Percentiles rank a stretch among this genome's conserved stretches.
Conservation (phyloP, 2,329 filamentous ascomycete genomes). For the Colletotrichum eremochloae region DNA sequence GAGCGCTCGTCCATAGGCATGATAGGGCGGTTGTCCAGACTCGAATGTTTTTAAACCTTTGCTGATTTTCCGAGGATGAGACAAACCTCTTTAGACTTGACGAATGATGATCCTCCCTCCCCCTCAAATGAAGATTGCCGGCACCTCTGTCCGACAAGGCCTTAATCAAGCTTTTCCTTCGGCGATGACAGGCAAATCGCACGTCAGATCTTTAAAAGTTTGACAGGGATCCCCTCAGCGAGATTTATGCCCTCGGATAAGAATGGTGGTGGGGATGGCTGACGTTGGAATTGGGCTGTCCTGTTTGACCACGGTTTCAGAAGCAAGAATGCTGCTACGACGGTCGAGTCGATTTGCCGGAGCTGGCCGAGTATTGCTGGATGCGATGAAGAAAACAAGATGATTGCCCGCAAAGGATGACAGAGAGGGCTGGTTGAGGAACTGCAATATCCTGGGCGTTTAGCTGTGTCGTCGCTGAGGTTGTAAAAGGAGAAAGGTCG, state of each 20-base stretch:
- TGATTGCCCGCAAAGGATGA: not conserved
- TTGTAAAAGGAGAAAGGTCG: not conserved
- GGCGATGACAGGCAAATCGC: slow-evolving; percentile 2
- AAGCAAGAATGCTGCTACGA: slow-evolving; percentile 25
- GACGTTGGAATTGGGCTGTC: slow-evolving; percentile 9
- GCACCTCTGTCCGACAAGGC: not conserved
- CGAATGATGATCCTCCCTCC: no score
- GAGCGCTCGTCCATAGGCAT: slow-evolving; percentile 11
- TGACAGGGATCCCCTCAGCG: slow-evolving; percentile 3
- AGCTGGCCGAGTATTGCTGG: not conserved
- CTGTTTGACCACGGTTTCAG: slow-evolving; percentile 41
- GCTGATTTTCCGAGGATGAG: not conserved
- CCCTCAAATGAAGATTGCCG: not conserved
- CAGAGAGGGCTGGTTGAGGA: not conserved
- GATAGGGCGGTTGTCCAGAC: not conserved
- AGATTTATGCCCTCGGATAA: not conserved
- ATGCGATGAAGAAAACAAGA: not conserved
- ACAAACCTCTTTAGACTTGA: not conserved
- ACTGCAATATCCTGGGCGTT: not conserved
- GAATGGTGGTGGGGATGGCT: not conserved
- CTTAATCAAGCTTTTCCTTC: not conserved
- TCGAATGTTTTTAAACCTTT: not conserved
- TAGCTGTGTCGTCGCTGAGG: not conserved
- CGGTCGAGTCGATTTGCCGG: slow-evolving; percentile 24
- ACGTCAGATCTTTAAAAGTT: not conserved